Evolutionary conservation across 2,329 filamentous ascomycete species (phyloP).

Genomic region (Fonsecaea multimorphosa): DNA sequence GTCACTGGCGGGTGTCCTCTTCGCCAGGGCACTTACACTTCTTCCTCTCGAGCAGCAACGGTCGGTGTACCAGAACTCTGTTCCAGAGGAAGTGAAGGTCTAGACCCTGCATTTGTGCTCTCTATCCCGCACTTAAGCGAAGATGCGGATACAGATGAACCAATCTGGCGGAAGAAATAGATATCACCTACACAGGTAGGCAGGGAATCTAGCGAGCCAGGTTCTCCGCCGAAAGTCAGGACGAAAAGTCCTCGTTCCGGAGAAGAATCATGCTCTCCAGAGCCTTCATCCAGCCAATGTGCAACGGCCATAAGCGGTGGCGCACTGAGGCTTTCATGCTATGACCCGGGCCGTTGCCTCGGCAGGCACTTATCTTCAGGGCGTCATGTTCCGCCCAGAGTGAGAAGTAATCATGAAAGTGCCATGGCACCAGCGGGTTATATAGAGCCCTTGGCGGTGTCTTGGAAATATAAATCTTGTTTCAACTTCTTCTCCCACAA

Average conservation of each 20-base stretch:
- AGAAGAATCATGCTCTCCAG: neutral
- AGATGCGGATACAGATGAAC: neutral
- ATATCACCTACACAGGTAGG: neutral
- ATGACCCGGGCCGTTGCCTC: neutral
- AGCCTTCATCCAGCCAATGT: neutral
- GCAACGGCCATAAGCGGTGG: neutral
- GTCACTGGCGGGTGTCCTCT: neutral
- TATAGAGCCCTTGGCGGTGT: slow-evolving; percentile 3
- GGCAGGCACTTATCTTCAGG: neutral
- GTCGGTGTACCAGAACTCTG: neutral
- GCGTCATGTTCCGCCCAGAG: neutral
- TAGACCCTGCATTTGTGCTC: neutral
- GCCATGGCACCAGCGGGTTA: neutral
- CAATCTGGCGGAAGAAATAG: neutral
- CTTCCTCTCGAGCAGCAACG: neutral
- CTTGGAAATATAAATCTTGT: neutral
- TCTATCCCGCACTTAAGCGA: neutral
- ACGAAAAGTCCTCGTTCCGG: neutral
- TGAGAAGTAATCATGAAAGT: neutral
- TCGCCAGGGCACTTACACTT: neutral
- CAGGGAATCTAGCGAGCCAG: neutral
- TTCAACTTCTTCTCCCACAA: neutral
- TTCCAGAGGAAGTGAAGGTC: neutral
- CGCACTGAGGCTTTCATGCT: neutral
- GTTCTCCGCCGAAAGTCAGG: neutral